Evolutionary conservation across 306 rosid genomes (phyloP).

Genomic region (apple (Malus domestica)): DNA sequence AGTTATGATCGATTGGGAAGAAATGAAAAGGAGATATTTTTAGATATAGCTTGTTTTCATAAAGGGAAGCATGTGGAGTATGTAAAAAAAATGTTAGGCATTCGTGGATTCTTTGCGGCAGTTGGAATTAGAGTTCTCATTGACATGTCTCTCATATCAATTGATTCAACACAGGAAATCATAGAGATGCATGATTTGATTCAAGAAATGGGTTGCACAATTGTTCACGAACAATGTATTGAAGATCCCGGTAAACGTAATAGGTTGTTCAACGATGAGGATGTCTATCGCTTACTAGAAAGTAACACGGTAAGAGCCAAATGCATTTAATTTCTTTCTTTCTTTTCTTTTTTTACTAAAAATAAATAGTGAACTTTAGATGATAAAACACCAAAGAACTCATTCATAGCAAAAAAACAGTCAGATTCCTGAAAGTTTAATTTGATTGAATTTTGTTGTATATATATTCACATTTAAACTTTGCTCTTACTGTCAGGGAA

Average conservation of each 20-base stretch:
- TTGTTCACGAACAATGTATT: neutral
- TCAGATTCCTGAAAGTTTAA: neutral
- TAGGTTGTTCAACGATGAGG: no score
- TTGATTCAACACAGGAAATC: rapidly evolving
- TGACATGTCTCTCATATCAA: neutral
- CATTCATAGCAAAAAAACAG: no score
- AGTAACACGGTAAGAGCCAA: no score
- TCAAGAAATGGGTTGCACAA: neutral
- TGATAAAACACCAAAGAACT: no score
- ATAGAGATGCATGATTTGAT: neutral
- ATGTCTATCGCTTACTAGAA: no score
- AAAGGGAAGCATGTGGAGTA: rapidly evolving
- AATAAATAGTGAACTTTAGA: no score
- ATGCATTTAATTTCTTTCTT: no score
- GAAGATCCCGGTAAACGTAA: no score
- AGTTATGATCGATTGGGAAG: neutral
- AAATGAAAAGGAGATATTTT: neutral
- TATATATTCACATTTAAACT: neutral
- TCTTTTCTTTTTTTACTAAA: no score
- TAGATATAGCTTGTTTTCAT: no score
- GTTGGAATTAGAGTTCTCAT: neutral
- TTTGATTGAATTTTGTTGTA: neutral
- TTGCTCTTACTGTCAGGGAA: neutral
- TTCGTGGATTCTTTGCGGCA: neutral
- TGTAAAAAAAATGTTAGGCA: neutral